Conservation (phyloP, 345 rosid species). For the Angophora floribunda region DNA sequence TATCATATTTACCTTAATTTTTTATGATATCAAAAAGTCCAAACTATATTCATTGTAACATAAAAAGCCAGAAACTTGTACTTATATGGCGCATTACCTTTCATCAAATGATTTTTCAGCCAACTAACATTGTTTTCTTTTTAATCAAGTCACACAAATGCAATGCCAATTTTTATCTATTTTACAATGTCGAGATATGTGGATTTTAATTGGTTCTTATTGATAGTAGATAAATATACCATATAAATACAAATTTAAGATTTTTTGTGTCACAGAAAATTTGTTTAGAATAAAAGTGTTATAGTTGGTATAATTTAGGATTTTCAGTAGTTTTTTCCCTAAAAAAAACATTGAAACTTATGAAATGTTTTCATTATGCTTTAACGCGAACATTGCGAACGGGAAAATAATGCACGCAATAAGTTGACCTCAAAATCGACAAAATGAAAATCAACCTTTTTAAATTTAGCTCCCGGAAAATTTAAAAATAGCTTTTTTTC, state of each 20-base stretch:
- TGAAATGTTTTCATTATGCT: background rate
- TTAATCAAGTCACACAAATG: accelerated
- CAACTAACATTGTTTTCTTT: no score
- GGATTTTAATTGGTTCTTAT: no score
- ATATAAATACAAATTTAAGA: background rate
- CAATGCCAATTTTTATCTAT: background rate
- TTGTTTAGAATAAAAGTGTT: no score
- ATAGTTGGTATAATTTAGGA: no score
- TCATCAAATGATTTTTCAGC: no score
- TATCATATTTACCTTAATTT: no score
- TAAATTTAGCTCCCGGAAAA: background rate
- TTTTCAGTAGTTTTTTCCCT: background rate
- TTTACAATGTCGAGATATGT: accelerated
- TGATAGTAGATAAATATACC: background rate
- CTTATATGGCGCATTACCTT: background rate
- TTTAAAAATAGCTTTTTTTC: background rate
- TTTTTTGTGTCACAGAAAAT: no score
- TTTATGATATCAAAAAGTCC: background rate
- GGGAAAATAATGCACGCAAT: background rate
- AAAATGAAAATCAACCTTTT: background rate
- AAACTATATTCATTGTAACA: background rate
- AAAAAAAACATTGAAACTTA: background rate
- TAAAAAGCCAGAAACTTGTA: background rate
- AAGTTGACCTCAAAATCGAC: background rate
- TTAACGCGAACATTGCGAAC: background rate